These are phyloP conservation scores for Pisolithus sp. DNA, from an alignment of 768 basidiomycete genomes.

Conservation along the genomic window DNA sequence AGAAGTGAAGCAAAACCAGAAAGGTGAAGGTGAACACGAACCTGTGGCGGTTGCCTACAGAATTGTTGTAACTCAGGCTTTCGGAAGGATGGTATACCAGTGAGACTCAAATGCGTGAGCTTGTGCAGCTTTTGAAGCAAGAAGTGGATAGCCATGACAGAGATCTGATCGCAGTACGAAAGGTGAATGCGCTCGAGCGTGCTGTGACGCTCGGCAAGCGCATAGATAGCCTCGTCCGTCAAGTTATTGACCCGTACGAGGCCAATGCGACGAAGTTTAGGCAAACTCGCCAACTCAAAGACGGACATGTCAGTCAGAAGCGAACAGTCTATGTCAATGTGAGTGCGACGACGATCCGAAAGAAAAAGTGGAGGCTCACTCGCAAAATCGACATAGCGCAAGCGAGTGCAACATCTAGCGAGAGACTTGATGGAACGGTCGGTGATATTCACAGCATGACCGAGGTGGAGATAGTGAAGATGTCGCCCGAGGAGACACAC, in stretches of 20 bases:
- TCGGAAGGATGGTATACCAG: constrained; percentile 93
- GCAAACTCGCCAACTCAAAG: constrained; percentile 79
- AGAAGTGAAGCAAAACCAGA: constrained; percentile 1
- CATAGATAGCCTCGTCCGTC: constrained; percentile 89
- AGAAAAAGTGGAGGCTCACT: constrained; percentile 46
- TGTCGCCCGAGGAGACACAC: constrained; percentile 87
- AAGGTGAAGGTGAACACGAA: constrained; percentile 32
- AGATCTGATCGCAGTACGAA: constrained; percentile 94
- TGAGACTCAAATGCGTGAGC: constrained; percentile 90
- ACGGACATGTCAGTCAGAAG: constrained; percentile 91
- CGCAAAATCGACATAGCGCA: constrained; percentile 95
- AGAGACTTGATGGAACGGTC: constrained; percentile 81
- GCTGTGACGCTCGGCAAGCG: constrained; percentile 77
- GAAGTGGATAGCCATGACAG: constrained; percentile 86
- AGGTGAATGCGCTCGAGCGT: constrained; percentile 94
- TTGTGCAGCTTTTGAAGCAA: constrained; percentile 84
- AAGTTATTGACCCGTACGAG: constrained; percentile 89
- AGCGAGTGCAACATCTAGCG: constrained; percentile 78
- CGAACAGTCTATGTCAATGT: constrained; percentile 57
- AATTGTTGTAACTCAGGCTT: constrained; percentile 81
- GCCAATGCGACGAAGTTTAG: constrained; percentile 89
- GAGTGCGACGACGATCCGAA: constrained; percentile 1
- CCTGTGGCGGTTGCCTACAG: constrained; percentile 82
- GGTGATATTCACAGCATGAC: constrained; percentile 85
- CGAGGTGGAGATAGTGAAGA: constrained; percentile 91